A percentile compares a stretch with the other conserved stretches of the same genome.
Conservation (phyloP, 352 stramenopile genomes). For the Stramenopiles sp. region DNA sequence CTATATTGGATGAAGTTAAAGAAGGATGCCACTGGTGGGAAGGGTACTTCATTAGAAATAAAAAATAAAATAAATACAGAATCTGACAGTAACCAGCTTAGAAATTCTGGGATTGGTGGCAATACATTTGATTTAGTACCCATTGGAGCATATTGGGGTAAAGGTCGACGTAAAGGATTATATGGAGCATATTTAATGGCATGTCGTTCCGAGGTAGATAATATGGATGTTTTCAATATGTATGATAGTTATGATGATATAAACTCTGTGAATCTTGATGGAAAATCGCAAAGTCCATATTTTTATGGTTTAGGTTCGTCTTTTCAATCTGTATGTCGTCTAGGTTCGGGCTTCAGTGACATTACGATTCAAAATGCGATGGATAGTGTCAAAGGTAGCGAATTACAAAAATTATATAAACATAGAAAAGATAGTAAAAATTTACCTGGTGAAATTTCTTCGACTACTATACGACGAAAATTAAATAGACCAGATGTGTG, state of each 20-base stretch:
- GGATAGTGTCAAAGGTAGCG: slow-evolving; percentile 29
- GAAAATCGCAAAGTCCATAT: too few species aligned
- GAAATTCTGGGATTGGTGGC: too few species aligned
- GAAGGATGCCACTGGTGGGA: slow-evolving; percentile 93
- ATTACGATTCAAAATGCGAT: slow-evolving; percentile 76
- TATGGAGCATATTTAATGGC: slow-evolving; percentile 93
- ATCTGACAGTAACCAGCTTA: too few species aligned
- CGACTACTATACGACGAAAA: background rate
- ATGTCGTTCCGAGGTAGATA: too few species aligned
- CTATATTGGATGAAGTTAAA: slow-evolving; percentile 99
- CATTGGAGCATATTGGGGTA: slow-evolving; percentile 83
- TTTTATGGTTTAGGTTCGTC: too few species aligned
- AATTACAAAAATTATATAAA: slow-evolving; percentile 5
- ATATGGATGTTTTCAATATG: too few species aligned
- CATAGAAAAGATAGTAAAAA: slow-evolving; percentile 5
- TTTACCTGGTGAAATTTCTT: too few species aligned
- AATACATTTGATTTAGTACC: slow-evolving; percentile 92
- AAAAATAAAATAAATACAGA: too few species aligned
- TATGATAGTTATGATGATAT: slow-evolving; percentile 92
- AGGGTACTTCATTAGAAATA: too few species aligned
- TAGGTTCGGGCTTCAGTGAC: slow-evolving; percentile 94
- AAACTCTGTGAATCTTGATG: too few species aligned
- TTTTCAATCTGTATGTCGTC: slow-evolving; percentile 90
- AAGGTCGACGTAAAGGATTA: slow-evolving; percentile 65
- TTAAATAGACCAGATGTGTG: slow-evolving; percentile 48